Percentiles rank a stretch among this genome's conserved stretches.
phyloP scores from a whole-genome alignment of 2,329 filamentous ascomycete species.

The Dichotomopilus funicola region DNA sequence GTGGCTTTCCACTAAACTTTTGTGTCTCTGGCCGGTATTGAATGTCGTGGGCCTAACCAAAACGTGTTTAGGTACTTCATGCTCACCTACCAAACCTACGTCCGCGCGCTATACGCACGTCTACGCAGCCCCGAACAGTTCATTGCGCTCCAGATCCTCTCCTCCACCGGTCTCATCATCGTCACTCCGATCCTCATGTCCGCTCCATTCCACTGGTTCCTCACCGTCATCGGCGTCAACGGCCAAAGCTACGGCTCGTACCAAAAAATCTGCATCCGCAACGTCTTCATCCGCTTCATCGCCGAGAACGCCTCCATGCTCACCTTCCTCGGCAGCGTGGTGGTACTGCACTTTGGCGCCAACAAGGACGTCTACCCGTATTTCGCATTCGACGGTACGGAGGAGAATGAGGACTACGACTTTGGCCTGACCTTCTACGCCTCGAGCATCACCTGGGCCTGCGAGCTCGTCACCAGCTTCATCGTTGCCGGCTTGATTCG shows the following conservation, averaged over 20 bases:
- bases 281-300: constrained; percentile 61
- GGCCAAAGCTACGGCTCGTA: constrained; percentile 56
- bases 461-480: constrained; percentile 57
- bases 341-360: constrained; percentile 59
- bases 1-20: constrained; percentile 24
- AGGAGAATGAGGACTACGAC: constrained; percentile 44
- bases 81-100: constrained; percentile 65
- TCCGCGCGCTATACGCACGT: constrained; percentile 61
- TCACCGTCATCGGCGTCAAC: constrained; percentile 49
- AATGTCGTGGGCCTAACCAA: neutral
- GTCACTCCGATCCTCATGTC: constrained; percentile 60
- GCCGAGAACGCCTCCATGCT: constrained; percentile 64
- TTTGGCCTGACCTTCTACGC: constrained; percentile 59
- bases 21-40: neutral
- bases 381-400: constrained; percentile 54
- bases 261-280: constrained; percentile 59
- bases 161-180: constrained; percentile 56
- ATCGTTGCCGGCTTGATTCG: constrained; percentile 53
- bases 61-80: constrained; percentile 49
- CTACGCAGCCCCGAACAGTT: constrained; percentile 60
- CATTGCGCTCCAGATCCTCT: constrained; percentile 57
- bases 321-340: constrained; percentile 58
- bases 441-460: constrained; percentile 59
- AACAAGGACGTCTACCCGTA: constrained; percentile 66
- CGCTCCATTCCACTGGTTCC: constrained; percentile 47